Evolutionary conservation across 352 stramenopile species (phyloP).

Genomic region (Peronospora destructor): DNA sequence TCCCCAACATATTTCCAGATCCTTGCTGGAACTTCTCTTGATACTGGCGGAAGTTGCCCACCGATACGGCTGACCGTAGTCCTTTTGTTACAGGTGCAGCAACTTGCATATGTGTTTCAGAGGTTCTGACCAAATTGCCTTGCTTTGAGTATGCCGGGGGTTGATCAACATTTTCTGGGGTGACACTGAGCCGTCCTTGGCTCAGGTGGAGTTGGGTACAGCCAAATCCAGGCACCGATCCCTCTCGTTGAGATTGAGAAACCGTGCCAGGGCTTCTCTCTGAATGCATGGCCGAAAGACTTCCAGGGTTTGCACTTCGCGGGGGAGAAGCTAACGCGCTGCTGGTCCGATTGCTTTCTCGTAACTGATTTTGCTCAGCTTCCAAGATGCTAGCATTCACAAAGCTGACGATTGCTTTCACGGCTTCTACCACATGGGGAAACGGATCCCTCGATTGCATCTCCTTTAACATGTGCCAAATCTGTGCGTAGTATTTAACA

Average conservation of each 20-base stretch:
- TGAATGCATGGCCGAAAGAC: conserved; percentile 2
- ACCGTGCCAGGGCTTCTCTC: conserved; percentile 16
- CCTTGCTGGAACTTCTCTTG: conserved; percentile 42
- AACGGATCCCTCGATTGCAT: conserved; percentile 87
- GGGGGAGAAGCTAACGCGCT: conserved; percentile 23
- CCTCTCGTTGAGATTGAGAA: conserved; percentile 35
- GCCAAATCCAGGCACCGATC: conserved; percentile 25
- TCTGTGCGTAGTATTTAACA: conserved; percentile 76
- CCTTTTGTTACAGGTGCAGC: conserved; percentile 15
- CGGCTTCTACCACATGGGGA: conserved; percentile 53
- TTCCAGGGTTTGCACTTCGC: conserved; percentile 21
- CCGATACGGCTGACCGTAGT: conserved; percentile 55
- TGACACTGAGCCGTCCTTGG: conserved; percentile 6
- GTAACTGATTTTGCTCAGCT: conserved; percentile 44
- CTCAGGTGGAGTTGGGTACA: conserved; percentile 17
- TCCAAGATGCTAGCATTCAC: conserved; percentile 56
- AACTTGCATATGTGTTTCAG: conserved; percentile 15
- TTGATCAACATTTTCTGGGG: conserved; percentile 10
- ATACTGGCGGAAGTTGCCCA: conserved; percentile 72
- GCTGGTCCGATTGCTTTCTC: conserved; percentile 26
- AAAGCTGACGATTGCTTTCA: conserved; percentile 57
- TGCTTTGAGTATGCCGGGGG: conserved; percentile 13
- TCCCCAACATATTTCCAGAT: conserved; percentile 2
- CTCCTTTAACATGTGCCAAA: conserved; percentile 81
- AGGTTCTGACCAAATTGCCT: conserved; percentile 15